Evolutionary conservation across 163 green algal species (phyloP).

Genomic region (Picocystis sp.): DNA sequence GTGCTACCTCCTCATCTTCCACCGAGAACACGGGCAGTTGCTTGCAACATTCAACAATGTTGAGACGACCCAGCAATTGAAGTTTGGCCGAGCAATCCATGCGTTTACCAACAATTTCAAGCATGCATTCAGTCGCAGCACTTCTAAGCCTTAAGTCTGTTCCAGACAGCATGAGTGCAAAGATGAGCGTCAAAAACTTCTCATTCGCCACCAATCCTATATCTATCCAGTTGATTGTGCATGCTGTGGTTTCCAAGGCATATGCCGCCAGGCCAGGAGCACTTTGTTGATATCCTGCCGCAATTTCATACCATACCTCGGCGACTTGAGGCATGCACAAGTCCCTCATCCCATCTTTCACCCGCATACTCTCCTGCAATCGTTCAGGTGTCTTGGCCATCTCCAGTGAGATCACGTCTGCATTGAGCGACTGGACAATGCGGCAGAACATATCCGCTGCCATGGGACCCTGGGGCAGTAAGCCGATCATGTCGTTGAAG

Average conservation of each 20-base stretch:
- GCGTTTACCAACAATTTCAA: slow-evolving; percentile 72
- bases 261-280: slow-evolving; percentile 33
- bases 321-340: slow-evolving; percentile 37
- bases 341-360: slow-evolving; percentile 90
- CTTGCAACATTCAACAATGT: slow-evolving; percentile 25
- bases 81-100: slow-evolving; percentile 87
- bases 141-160: slow-evolving; percentile 20
- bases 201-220: slow-evolving; percentile 80
- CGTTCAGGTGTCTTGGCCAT: slow-evolving; percentile 62
- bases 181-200: slow-evolving; percentile 69
- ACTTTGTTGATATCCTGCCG: slow-evolving; percentile 28
- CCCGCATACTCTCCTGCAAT: slow-evolving; percentile 47
- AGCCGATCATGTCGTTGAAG: slow-evolving; percentile 66
- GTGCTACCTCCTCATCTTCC: too few species aligned
- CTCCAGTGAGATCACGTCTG: slow-evolving; percentile 80
- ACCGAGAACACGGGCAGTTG: neutral
- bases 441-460: slow-evolving; percentile 64
- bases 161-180: slow-evolving; percentile 28
- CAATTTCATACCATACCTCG: slow-evolving; percentile 48
- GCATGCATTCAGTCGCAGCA: slow-evolving; percentile 56
- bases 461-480: slow-evolving; percentile 15
- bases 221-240: slow-evolving; percentile 87
- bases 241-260: slow-evolving; percentile 47
- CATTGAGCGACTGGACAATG: slow-evolving; percentile 67
- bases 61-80: slow-evolving; percentile 52